Conservation (phyloP, 345 rosid species). For the Hibiscus syriacus region DNA sequence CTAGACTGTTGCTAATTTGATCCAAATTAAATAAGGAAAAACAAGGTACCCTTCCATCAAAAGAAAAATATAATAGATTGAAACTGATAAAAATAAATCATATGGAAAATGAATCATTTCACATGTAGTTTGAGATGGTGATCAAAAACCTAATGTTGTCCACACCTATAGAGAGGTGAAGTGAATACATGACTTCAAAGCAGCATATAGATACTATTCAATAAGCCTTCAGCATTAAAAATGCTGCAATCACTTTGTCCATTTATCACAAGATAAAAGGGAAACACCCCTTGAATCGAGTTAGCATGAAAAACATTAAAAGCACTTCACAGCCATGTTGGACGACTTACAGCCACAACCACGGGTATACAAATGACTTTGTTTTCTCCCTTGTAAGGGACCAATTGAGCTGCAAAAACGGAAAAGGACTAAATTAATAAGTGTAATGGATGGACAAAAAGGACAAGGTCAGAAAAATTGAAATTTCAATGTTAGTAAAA, state of each 20-base stretch:
- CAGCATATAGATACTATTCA: neutral
- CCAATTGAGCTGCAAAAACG: slow-evolving; percentile 81
- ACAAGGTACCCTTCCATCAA: neutral
- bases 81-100: neutral
- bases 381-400: slow-evolving; percentile 41
- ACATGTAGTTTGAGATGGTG: neutral
- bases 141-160: neutral
- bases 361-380: slow-evolving; percentile 60
- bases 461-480: neutral
- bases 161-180: neutral
- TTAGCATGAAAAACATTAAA: neutral
- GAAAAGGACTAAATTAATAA: neutral
- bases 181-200: neutral
- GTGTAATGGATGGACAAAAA: neutral
- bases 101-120: neutral
- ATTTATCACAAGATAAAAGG: neutral
- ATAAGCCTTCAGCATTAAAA: neutral
- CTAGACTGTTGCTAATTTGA: neutral
- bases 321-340: neutral
- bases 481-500: neutral
- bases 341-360: slow-evolving; percentile 75
- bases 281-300: neutral
- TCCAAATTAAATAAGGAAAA: neutral
- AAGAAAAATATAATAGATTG: neutral
- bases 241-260: neutral